phyloP scores from a whole-genome alignment of 371 early-diverging fungal species.

The Chytridium lagenaria region DNA sequence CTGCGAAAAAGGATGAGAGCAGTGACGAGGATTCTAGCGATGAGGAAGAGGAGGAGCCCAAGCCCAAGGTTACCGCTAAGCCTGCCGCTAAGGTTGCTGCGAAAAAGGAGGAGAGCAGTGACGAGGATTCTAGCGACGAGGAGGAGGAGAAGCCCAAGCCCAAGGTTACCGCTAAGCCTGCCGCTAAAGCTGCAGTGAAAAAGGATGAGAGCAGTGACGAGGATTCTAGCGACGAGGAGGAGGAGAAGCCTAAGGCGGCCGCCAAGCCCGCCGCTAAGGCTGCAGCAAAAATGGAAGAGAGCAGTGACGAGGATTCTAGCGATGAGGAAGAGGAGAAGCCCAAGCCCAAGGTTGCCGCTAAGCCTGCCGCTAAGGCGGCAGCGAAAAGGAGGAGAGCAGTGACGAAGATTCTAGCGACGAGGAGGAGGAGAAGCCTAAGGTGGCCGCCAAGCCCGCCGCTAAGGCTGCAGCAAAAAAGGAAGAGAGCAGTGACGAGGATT shows the following conservation, averaged over 20 bases:
- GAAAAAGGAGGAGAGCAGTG: conserved; percentile 26
- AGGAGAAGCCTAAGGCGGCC: conserved; percentile 32
- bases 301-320: conserved; percentile 26
- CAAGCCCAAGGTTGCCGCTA: conserved; percentile 33
- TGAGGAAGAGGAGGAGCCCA: conserved; percentile 16
- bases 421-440: conserved; percentile 24
- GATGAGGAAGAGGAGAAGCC: conserved; percentile 40
- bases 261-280: conserved; percentile 27
- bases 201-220: conserved; percentile 23
- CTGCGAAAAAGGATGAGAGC: not conserved
- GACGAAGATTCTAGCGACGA: conserved; percentile 28
- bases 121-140: conserved; percentile 33
- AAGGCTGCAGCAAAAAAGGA: conserved; percentile 24
- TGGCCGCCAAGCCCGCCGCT: not conserved
- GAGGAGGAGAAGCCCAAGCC: conserved; percentile 28
- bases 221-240: conserved; percentile 37
- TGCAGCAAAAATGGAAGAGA: conserved; percentile 23
- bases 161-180: conserved; percentile 5
- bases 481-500: conserved; percentile 22
- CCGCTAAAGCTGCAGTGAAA: not conserved
- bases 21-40: conserved; percentile 32
- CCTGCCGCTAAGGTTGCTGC: not conserved
- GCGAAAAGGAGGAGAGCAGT: conserved; percentile 29
- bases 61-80: conserved; percentile 18
- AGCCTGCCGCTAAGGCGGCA: conserved; percentile 21